Evolutionary conservation across 306 rosid genomes (phyloP).

Genomic region (Inga laurina): DNA sequence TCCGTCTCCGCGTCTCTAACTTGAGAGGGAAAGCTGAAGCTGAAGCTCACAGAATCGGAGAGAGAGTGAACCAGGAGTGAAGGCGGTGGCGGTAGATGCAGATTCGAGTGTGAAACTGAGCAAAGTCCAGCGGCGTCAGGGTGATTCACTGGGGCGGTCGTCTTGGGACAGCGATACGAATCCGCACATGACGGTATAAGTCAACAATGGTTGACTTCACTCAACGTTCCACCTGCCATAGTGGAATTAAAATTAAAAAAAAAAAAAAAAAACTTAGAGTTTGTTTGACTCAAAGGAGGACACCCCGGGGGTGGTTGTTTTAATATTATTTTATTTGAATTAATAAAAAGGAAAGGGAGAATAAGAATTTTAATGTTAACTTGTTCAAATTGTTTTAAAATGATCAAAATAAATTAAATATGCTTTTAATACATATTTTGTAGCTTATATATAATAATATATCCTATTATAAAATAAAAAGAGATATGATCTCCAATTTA

Average conservation of each 20-base stretch:
- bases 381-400: too few species aligned
- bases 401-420: too few species aligned
- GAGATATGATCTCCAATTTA: too few species aligned
- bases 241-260: neutral
- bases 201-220: neutral
- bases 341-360: too few species aligned
- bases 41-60: neutral
- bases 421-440: too few species aligned
- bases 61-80: neutral
- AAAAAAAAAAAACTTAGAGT: neutral
- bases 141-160: neutral
- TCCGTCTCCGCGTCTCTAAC: neutral
- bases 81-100: neutral
- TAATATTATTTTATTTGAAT: too few species aligned
- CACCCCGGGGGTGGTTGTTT: too few species aligned
- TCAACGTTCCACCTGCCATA: neutral
- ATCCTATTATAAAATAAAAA: too few species aligned
- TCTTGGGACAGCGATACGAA: neutral
- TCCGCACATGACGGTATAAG: neutral
- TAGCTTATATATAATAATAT: too few species aligned
- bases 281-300: too few species aligned
- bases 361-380: too few species aligned
- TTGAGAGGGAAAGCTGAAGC: neutral
- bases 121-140: too few species aligned
- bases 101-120: neutral